Evolutionary conservation across 345 rosid species (phyloP).

Genomic region (Sonneratia alba): DNA sequence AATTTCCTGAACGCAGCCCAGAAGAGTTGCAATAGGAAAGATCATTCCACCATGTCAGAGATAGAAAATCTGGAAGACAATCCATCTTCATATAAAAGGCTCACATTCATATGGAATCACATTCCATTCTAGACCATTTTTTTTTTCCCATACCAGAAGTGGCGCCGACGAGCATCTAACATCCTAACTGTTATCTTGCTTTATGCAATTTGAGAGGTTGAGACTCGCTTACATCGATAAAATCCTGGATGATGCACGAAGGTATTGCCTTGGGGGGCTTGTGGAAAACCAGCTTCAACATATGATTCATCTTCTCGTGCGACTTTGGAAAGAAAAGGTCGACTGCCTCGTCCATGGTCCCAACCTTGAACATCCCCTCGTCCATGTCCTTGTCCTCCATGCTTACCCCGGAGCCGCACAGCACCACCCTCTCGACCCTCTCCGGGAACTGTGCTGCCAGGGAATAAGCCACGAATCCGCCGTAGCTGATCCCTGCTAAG

Average conservation of each 20-base stretch:
- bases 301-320: conserved; percentile 14
- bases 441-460: conserved; percentile 17
- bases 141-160: background rate
- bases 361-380: conserved; percentile 12
- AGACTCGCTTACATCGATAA: conserved; percentile 12
- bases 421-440: conserved; percentile 15
- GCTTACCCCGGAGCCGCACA: conserved; percentile 17
- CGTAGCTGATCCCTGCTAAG: conserved; percentile 21
- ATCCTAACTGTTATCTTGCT: too few species aligned
- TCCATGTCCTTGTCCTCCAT: conserved; percentile 20
- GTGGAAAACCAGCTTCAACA: conserved; percentile 8
- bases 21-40: too few species aligned
- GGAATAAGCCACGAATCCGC: conserved; percentile 20
- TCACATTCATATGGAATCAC: background rate
- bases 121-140: background rate
- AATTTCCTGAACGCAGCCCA: conserved; percentile 8
- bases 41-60: too few species aligned
- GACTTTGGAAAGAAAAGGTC: conserved; percentile 16
- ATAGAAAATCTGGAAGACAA: too few species aligned
- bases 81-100: too few species aligned
- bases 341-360: conserved; percentile 14
- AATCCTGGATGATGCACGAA: conserved; percentile 12
- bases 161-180: background rate
- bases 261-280: conserved; percentile 13
- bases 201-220: too few species aligned